phyloP scores from a whole-genome alignment of 495 filamentous ascomycete species.

The Glonium stellatum region DNA sequence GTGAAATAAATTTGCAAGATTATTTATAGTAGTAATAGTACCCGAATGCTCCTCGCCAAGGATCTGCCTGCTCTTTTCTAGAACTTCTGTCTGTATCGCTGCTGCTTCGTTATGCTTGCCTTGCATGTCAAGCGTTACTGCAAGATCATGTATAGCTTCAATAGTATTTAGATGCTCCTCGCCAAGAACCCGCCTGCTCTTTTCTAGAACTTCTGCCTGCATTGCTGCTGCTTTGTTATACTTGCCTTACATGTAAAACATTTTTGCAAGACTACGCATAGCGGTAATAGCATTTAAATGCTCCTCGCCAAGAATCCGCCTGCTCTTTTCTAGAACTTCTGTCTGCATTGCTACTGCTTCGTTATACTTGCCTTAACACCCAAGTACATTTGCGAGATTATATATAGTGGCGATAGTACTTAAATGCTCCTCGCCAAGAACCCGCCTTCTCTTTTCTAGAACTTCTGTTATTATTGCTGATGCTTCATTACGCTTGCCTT shows the following conservation, averaged over 20 bases:
- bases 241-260: background rate
- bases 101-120: constrained; percentile 15
- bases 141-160: constrained; percentile 12
- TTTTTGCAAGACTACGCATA: constrained; percentile 6
- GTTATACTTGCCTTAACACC: background rate
- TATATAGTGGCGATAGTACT: background rate
- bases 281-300: constrained; percentile 4
- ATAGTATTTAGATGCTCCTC: constrained; percentile 13
- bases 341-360: background rate
- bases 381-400: background rate
- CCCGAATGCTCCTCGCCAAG: background rate
- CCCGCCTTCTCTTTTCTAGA: constrained; percentile 8
- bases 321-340: background rate
- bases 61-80: constrained; percentile 6
- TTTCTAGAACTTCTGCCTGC: background rate
- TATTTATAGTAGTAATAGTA: background rate
- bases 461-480: constrained; percentile 23
- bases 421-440: background rate
- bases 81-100: constrained; percentile 22
- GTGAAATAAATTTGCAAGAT: background rate
- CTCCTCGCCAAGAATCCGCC: background rate
- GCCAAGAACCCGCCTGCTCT: background rate
- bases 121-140: constrained; percentile 4
- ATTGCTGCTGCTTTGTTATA: background rate
- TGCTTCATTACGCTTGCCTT: constrained; percentile 14